phyloP scores from a whole-genome alignment of 441 rosid genomes.

The Gossypium lobatum region DNA sequence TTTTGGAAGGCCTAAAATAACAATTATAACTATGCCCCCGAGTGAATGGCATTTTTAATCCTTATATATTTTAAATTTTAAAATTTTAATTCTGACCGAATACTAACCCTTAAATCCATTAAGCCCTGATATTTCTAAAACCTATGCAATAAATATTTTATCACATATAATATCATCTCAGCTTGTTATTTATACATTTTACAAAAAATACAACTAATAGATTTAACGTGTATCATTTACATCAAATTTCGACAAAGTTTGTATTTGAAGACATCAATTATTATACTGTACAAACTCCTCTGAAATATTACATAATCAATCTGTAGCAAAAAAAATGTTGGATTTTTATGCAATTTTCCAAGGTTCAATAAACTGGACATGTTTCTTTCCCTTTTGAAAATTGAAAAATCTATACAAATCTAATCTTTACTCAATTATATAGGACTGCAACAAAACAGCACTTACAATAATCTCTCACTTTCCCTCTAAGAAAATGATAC shows the following conservation, averaged over 20 bases:
- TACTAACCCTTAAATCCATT: too few relatives aligned
- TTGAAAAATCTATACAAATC: slow-evolving; percentile 2
- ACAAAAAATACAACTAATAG: too few relatives aligned
- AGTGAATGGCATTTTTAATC: too few relatives aligned
- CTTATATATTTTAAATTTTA: too few relatives aligned
- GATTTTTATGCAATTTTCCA: slow-evolving; percentile 14
- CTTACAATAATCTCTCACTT: background rate
- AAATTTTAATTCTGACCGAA: too few relatives aligned
- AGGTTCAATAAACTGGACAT: slow-evolving; percentile 12
- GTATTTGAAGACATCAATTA: background rate
- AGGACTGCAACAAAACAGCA: background rate
- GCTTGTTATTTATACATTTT: too few relatives aligned
- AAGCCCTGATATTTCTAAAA: too few relatives aligned
- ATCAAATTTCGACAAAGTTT: background rate
- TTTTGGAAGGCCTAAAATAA: too few relatives aligned
- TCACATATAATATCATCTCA: too few relatives aligned
- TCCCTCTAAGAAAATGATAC: background rate
- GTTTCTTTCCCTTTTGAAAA: background rate
- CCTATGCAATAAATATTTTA: too few relatives aligned
- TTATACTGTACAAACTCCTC: background rate
- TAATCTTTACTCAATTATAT: background rate
- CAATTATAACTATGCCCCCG: too few relatives aligned
- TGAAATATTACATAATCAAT: background rate
- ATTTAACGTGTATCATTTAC: too few relatives aligned
- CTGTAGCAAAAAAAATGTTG: slow-evolving; percentile 1